phyloP scores from a whole-genome alignment of 2,329 filamentous ascomycete species.

The Nakataea oryzae region DNA sequence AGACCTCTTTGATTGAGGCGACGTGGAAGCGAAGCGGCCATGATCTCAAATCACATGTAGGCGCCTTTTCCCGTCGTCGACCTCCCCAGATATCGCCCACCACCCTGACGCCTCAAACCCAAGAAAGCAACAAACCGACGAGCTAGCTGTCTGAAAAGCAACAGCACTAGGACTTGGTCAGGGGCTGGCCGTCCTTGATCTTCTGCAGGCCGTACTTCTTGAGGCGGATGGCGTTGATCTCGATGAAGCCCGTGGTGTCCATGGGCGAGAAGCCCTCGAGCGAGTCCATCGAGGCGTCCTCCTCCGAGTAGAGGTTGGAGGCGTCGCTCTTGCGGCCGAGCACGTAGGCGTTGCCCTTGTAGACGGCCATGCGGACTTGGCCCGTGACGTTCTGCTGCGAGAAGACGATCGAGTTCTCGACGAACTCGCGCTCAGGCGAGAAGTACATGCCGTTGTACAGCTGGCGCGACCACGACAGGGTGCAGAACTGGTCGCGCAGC shows the following conservation, averaged over 20 bases:
- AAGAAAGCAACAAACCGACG: background rate
- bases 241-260: slow-evolving; percentile 46
- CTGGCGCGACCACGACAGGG: slow-evolving; percentile 35
- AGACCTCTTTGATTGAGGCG: background rate
- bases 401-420: slow-evolving; percentile 44
- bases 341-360: slow-evolving; percentile 32
- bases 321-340: slow-evolving; percentile 32
- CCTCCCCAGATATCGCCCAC: no score
- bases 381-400: slow-evolving; percentile 40
- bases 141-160: background rate
- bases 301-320: slow-evolving; percentile 39
- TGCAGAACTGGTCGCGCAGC: slow-evolving; percentile 48
- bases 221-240: slow-evolving; percentile 57
- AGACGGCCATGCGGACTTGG: slow-evolving; percentile 22
- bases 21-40: background rate
- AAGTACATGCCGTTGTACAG: slow-evolving; percentile 38
- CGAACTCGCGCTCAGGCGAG: slow-evolving; percentile 41
- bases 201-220: slow-evolving; percentile 40
- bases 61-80: no score
- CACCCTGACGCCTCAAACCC: background rate
- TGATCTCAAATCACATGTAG: no score
- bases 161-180: slow-evolving; percentile 6
- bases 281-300: slow-evolving; percentile 39
- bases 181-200: slow-evolving; percentile 24
- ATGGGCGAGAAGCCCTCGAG: slow-evolving; percentile 30